Evolutionary conservation across 768 basidiomycete species (phyloP).

Genomic region (Crepidotus variabilis): DNA sequence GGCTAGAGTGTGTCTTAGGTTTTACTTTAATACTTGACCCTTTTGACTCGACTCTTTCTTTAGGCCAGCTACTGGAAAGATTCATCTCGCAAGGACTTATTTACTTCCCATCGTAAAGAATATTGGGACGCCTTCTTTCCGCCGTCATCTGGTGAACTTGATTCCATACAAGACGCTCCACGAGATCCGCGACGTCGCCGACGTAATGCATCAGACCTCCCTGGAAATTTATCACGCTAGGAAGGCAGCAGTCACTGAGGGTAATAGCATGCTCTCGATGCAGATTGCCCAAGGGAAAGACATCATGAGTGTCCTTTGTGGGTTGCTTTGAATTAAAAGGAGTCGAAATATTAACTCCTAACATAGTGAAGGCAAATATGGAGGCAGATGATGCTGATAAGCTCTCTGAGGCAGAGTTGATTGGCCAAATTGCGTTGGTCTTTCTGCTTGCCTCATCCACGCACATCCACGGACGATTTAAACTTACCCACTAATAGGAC

Average conservation of each 20-base stretch:
- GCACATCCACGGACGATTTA: too few relatives aligned
- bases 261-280: conserved; percentile 28
- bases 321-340: conserved; percentile 9
- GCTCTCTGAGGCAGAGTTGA: conserved; percentile 20
- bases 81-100: conserved; percentile 4
- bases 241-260: conserved; percentile 29
- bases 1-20: conserved; percentile 23
- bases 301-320: conserved; percentile 44
- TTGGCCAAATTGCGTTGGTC: conserved; percentile 9
- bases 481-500: conserved; percentile 11
- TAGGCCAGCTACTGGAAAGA: not conserved
- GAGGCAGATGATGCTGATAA: conserved; percentile 26
- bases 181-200: conserved; percentile 26
- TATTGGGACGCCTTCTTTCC: conserved; percentile 25
- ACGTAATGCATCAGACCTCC: conserved; percentile 33
- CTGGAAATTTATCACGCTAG: conserved; percentile 32
- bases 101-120: conserved; percentile 16
- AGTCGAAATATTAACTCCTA: not conserved
- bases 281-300: conserved; percentile 39
- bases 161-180: conserved; percentile 29
- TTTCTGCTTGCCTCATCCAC: not conserved
- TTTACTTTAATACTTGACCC: not conserved
- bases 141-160: conserved; percentile 26
- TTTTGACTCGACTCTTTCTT: not conserved
- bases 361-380: conserved; percentile 37